These are phyloP conservation scores for Didymella arachidicola DNA, from an alignment of 2,329 filamentous ascomycete genomes.

Conservation along the genomic window DNA sequence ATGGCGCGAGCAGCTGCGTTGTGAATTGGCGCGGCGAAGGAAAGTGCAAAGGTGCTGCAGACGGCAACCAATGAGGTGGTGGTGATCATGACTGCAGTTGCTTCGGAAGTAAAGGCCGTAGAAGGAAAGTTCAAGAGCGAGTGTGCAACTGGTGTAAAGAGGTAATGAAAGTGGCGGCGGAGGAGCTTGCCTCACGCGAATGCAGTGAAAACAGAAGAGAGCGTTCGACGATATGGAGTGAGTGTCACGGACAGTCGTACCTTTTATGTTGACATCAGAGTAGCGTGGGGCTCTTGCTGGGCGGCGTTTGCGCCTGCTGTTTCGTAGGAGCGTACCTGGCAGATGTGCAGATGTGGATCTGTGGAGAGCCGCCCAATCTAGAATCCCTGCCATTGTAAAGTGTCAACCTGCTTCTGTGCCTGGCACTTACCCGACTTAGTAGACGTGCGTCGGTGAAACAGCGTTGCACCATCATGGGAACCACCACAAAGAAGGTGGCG, in stretches of 20 bases:
- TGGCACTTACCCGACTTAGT: slow-evolving; percentile 27
- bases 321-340: slow-evolving; percentile 14
- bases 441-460: slow-evolving; percentile 33
- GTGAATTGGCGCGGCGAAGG: slow-evolving; percentile 34
- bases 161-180: slow-evolving; percentile 13
- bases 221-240: slow-evolving; percentile 1
- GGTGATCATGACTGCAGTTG: slow-evolving; percentile 27
- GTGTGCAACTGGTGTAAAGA: neutral
- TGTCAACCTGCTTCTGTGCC: slow-evolving; percentile 20
- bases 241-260: slow-evolving; percentile 12
- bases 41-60: slow-evolving; percentile 40
- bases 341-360: slow-evolving; percentile 6
- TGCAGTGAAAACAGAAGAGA: slow-evolving; percentile 8
- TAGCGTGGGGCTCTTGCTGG: slow-evolving; percentile 5
- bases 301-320: slow-evolving; percentile 11
- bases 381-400: slow-evolving; percentile 4
- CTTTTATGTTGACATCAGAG: slow-evolving; percentile 11
- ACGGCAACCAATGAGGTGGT: slow-evolving; percentile 32
- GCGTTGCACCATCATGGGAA: slow-evolving; percentile 20
- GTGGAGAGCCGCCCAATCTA: neutral
- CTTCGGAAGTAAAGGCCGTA: neutral
- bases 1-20: slow-evolving; percentile 22
- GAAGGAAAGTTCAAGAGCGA: slow-evolving; percentile 2
- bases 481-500: slow-evolving; percentile 13
- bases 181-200: slow-evolving; percentile 20